A percentile compares a stretch with the other conserved stretches of the same genome.
phyloP scores from a whole-genome alignment of 2,329 filamentous ascomycete species.

The Leptographium flavum region DNA sequence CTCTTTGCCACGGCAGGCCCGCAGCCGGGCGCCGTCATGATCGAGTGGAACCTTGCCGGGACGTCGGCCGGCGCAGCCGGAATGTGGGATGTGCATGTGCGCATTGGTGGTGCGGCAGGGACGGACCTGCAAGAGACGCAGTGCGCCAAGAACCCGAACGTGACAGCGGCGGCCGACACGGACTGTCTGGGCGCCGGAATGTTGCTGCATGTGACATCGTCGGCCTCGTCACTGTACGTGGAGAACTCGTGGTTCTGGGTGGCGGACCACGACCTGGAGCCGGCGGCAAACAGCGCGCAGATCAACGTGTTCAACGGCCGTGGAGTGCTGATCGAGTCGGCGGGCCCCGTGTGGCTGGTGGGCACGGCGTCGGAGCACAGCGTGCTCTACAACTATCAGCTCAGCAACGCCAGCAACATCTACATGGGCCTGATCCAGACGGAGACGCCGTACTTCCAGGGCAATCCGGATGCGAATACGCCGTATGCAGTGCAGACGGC shows the following conservation, averaged over 20 bases:
- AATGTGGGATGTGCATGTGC: slow-evolving; percentile 94
- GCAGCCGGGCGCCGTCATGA: slow-evolving; percentile 74
- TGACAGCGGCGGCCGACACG: slow-evolving; percentile 28
- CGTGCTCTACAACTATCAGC: slow-evolving; percentile 71
- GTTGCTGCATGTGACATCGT: slow-evolving; percentile 48
- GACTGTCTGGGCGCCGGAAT: slow-evolving; percentile 65
- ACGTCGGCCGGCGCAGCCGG: slow-evolving; percentile 53
- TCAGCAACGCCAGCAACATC: slow-evolving; percentile 61
- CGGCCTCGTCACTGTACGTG: slow-evolving; percentile 53
- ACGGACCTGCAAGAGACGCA: slow-evolving; percentile 67
- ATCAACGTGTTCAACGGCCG: slow-evolving; percentile 82
- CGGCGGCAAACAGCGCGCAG: slow-evolving; percentile 50
- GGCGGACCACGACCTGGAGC: slow-evolving; percentile 79
- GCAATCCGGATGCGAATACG: slow-evolving; percentile 58
- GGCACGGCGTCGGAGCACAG: slow-evolving; percentile 57
- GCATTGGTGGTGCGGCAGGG: slow-evolving; percentile 75
- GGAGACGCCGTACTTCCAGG: slow-evolving; percentile 80
- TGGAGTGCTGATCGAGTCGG: slow-evolving; percentile 65
- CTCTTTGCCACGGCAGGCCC: slow-evolving; percentile 75
- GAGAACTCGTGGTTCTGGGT: slow-evolving; percentile 91
- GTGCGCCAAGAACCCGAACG: slow-evolving; percentile 62
- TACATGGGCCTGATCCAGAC: slow-evolving; percentile 78
- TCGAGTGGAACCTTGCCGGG: slow-evolving; percentile 79
- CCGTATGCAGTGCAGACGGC: slow-evolving; percentile 46
- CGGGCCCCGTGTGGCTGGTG: slow-evolving; percentile 66